Evolutionary conservation across 1,139 yeast species (phyloP), one percentile per base, ranked within the genome.

Genomic region (Taphrina betulina): DNA sequence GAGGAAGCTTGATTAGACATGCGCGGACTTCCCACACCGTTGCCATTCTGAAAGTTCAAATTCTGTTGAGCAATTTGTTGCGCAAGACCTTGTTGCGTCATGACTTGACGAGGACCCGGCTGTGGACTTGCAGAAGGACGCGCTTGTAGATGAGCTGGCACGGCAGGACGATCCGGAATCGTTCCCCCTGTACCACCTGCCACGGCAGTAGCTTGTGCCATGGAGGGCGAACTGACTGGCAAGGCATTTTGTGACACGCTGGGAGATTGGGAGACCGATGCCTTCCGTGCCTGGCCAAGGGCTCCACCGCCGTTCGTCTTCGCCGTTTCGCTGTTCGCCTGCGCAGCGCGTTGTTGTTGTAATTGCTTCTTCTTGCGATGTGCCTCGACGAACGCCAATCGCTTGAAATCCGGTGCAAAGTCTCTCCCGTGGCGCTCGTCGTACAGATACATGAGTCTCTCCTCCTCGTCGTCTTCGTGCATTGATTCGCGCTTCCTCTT

Each of bases 361-460:
- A 28, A 5, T n/a, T 34, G 48, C 26, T 41, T 51, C 44, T 57
- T 57, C 23, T 52, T 38, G 8, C 60, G 60, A 26, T 46, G 41
- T 16, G 55, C 54, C 26, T 58, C 60, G 40, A 57, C 53, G 33
- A 57, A 58, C 24, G 59, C 57, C n/a, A 58, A 55, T 23, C 59
- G 42, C 42, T 50, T 38, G 38, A 58, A 58, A 14, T 51, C 56
- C 19, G 60, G 60, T 14, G 58, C 53, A 45, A 58, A 58, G 33
- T 50, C 56, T 17, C 35, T 44, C 10, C 58, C 55, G 19, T 53
- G 50, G 5, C 53, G 42, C 36, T 58, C 60, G 17, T 57, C 59
- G 43, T 57, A 57, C 16, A 58, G 46, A 20, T 58, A 43, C 54
- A 58, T 46, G 31, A 56, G 31, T 19, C 51, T 44, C 16, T 58